Conservation (phyloP, 2,329 filamentous ascomycete genomes). For the Incumbomyces delicatus region DNA sequence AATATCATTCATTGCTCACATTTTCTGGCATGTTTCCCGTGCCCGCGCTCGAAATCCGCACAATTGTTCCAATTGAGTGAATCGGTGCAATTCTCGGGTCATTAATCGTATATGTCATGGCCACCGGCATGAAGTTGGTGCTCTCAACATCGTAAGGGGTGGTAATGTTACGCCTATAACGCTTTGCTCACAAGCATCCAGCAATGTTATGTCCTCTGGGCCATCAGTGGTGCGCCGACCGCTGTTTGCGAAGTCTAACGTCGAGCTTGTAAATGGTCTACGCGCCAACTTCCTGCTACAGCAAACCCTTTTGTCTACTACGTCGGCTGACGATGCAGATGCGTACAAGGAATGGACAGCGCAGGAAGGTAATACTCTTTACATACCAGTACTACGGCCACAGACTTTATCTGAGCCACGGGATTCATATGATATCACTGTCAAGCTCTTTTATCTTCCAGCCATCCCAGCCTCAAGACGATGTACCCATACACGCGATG, state of each 20-base stretch:
- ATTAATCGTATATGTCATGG: neutral
- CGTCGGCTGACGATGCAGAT: slow-evolving; percentile 5
- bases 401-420: slow-evolving; percentile 66
- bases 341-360: slow-evolving; percentile 55
- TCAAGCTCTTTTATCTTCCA: slow-evolving; percentile 89
- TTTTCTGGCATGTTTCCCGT: no score
- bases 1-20: no score
- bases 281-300: slow-evolving; percentile 71
- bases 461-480: slow-evolving; percentile 56
- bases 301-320: slow-evolving; percentile 44
- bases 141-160: slow-evolving; percentile 69
- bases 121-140: slow-evolving; percentile 58
- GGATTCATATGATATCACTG: slow-evolving; percentile 82
- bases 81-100: no score
- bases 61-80: no score
- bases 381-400: slow-evolving; percentile 70
- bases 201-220: slow-evolving; percentile 77
- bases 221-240: slow-evolving; percentile 75
- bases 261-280: slow-evolving; percentile 82
- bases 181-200: slow-evolving; percentile 23
- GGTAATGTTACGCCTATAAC: slow-evolving; percentile 5
- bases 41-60: no score
- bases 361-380: slow-evolving; percentile 51
- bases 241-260: slow-evolving; percentile 72
- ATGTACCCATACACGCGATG: slow-evolving; percentile 62